Evolutionary conservation across 495 filamentous ascomycete genomes (phyloP).

Genomic region (Hypoxylon lenormandii): DNA sequence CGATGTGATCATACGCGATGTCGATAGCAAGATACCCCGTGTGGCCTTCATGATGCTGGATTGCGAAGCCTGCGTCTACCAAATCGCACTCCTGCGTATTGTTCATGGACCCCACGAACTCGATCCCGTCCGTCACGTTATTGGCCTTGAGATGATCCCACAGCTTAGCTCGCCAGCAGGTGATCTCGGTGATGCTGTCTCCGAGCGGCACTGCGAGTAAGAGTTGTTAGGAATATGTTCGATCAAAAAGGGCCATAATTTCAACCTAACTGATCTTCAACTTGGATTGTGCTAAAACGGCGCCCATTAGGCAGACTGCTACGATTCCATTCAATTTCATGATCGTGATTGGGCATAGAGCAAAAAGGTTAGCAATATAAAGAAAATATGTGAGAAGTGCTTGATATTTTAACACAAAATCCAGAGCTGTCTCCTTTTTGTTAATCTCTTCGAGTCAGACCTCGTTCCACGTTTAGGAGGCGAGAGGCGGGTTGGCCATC

Average conservation of each 20-base stretch:
- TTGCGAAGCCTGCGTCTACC: conserved; percentile 46
- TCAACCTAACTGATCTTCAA: conserved; percentile 35
- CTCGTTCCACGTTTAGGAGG: neutral
- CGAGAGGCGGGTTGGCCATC: neutral
- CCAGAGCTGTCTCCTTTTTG: no score
- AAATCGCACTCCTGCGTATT: conserved; percentile 54
- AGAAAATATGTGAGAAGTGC: no score
- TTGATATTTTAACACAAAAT: no score
- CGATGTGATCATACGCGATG: conserved; percentile 59
- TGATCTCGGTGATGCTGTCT: conserved; percentile 59
- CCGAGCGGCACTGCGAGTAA: conserved; percentile 54
- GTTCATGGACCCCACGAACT: conserved; percentile 59
- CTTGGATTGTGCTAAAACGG: conserved; percentile 16
- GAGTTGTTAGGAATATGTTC: neutral
- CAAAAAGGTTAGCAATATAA: no score
- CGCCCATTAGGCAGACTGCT: conserved; percentile 12
- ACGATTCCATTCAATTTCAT: conserved; percentile 25
- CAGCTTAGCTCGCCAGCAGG: conserved; percentile 57
- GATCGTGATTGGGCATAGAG: neutral
- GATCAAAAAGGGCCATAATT: neutral
- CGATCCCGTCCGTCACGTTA: conserved; percentile 45
- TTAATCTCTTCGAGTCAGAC: no score
- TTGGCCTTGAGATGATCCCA: conserved; percentile 54
- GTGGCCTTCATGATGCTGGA: conserved; percentile 60
- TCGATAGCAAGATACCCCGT: conserved; percentile 59